Base-by-base conservation (phyloP, 2,329 filamentous ascomycete species). In the Penicillium sp. region DNA sequence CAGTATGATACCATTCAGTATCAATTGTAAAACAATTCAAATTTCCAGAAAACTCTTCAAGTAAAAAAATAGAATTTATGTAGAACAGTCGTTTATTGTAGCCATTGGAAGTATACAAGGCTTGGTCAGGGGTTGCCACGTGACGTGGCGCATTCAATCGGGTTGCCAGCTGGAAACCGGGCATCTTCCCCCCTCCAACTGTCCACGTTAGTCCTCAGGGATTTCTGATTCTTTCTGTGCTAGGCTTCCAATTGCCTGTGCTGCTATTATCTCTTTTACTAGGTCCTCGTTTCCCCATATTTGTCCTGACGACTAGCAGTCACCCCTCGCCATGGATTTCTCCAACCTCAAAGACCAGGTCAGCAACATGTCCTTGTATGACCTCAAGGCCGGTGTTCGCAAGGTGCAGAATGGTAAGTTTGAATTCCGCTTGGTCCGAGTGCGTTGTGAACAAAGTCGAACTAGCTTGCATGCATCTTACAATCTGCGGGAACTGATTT, bases 381-480 rank as follows among this genome's bases (percentile, higher is more conserved):
- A 97, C 78, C 74, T 97, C 80, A 97, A 97, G 81, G 93, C 93
- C 55, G 90, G 92, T 64, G 91, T 97, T 68, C 88, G 93, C 67
- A 96, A 97, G 78, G 90, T 95, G 59, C 93, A 97, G 73, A 97
- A 97, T 93, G 93, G 93, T 96, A 80, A 68, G 83, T 57, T n/a
- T n/a, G 25, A 45, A 27, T 45, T 35, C 40, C 42, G 17, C 23
- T 50, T 56, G 43, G 21, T 46, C 43, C 42, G 23, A 42, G 23
- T 37, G 6, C 29, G 13, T 38, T 56, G 52, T 42, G n/a, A 23
- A 53, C 46, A 23, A 54, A 48, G 37, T 33, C 40, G 25, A 51
- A 27, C 46, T 21, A 17, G n/a, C 40, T 55, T 58, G 12, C 41
- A n/a, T 50, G 25, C 48, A 19, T 59, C 37, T 45, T 21, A 17